phyloP scores from a whole-genome alignment of 1,139 yeast genomes.

The Zygosaccharomyces sapae region DNA sequence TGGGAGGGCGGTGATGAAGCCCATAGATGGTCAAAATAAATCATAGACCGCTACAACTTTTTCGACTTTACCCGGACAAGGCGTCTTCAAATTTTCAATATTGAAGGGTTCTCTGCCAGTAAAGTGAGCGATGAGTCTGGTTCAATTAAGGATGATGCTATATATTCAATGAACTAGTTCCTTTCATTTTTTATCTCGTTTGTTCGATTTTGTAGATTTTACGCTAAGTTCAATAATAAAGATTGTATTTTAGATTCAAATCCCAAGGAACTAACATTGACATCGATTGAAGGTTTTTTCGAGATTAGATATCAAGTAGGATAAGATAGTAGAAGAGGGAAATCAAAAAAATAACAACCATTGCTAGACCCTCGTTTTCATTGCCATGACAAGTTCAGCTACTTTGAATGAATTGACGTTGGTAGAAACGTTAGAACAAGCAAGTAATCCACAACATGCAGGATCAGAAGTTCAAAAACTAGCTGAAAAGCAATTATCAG shows the following conservation, averaged over 20 bases:
- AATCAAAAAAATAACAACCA: no score
- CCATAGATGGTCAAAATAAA: slow-evolving; percentile 57
- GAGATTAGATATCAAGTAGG: background rate
- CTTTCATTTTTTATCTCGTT: background rate
- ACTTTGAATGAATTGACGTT: slow-evolving; percentile 27
- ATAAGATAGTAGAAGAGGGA: background rate
- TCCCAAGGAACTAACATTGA: background rate
- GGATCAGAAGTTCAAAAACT: slow-evolving; percentile 44
- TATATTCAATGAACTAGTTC: background rate
- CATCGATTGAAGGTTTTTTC: background rate
- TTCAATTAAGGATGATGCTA: background rate
- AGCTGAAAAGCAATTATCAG: slow-evolving; percentile 66
- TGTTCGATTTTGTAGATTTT: background rate
- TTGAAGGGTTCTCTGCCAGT: background rate
- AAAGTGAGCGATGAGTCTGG: background rate
- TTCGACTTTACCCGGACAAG: slow-evolving; percentile 3
- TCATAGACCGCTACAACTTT: background rate
- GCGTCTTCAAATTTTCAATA: slow-evolving; percentile 4
- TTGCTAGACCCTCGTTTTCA: background rate
- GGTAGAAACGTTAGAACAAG: slow-evolving; percentile 43
- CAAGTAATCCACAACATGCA: slow-evolving; percentile 49
- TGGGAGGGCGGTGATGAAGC: slow-evolving; percentile 82
- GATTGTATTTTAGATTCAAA: background rate
- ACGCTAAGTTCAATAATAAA: background rate
- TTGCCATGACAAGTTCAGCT: slow-evolving; percentile 11